Percentiles rank a stretch among this genome's conserved stretches.
Conservation (phyloP, 306 rosid species). For the Trifolium fragiferum region DNA sequence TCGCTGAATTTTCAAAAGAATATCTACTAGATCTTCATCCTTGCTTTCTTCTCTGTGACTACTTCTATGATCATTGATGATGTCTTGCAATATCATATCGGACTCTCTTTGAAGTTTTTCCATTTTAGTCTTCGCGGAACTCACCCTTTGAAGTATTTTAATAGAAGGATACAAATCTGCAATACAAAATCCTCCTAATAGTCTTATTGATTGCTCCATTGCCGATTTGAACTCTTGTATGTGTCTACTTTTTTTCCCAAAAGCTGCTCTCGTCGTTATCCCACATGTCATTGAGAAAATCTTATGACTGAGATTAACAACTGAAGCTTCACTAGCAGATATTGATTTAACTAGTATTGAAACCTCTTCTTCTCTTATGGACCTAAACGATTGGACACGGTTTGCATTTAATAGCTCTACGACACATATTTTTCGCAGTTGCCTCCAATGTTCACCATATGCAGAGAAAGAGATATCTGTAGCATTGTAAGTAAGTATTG, state of each 20-base stretch:
- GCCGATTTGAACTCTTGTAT: background rate
- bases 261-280: background rate
- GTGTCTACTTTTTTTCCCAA: conserved; percentile 23
- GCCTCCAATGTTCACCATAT: too few species aligned
- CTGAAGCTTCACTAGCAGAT: conserved; percentile 17
- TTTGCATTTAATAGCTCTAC: too few species aligned
- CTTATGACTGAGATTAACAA: conserved; percentile 30
- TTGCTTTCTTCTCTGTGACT: background rate
- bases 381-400: too few species aligned
- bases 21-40: conserved; percentile 11
- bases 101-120: conserved; percentile 17
- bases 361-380: conserved; percentile 40
- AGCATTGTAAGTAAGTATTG: too few species aligned
- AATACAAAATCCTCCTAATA: too few species aligned
- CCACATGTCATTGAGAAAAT: conserved; percentile 13
- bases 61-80: background rate
- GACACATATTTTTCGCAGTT: too few species aligned
- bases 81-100: background rate
- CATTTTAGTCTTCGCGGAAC: conserved; percentile 19
- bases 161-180: too few species aligned
- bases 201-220: too few species aligned
- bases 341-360: conserved; percentile 3
- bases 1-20: background rate
- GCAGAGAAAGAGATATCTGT: too few species aligned
- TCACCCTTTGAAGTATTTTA: too few species aligned